These are phyloP conservation scores for Coniosporium tulheliwenetii DNA, from an alignment of 2,329 filamentous ascomycete genomes.

Conservation along the genomic window DNA sequence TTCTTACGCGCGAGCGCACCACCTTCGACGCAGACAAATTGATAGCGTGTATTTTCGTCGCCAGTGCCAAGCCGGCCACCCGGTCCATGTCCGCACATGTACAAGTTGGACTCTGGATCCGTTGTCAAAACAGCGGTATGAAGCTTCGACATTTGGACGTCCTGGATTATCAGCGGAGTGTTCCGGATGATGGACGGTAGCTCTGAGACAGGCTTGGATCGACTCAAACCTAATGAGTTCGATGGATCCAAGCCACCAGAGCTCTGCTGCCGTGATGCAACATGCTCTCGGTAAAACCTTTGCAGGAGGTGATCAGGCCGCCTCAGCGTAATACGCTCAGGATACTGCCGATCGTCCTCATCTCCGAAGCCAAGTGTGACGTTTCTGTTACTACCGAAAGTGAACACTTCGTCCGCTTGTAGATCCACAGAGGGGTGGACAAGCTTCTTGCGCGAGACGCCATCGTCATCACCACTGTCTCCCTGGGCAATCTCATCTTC, in stretches of 20 bases:
- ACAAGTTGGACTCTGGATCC: slow-evolving; percentile 79
- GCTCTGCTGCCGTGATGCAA: slow-evolving; percentile 28
- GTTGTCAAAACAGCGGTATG: slow-evolving; percentile 79
- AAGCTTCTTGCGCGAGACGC: slow-evolving; percentile 2
- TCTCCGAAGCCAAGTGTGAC: slow-evolving; percentile 86
- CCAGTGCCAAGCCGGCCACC: slow-evolving; percentile 81
- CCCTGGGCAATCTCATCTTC: slow-evolving; percentile 32
- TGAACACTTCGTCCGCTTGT: slow-evolving; percentile 71
- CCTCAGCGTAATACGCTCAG: slow-evolving; percentile 63
- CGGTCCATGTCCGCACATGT: slow-evolving; percentile 81
- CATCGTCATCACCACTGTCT: slow-evolving; percentile 23
- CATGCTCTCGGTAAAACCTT: slow-evolving; percentile 55
- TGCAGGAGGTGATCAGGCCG: slow-evolving; percentile 64
- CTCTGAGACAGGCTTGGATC: slow-evolving; percentile 29
- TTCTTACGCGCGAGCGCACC: slow-evolving; percentile 58
- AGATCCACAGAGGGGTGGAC: slow-evolving; percentile 1
- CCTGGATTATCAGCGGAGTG: slow-evolving; percentile 58
- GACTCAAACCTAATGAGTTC: slow-evolving; percentile 6
- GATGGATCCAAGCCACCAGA: slow-evolving; percentile 20
- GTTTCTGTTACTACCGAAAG: slow-evolving; percentile 95
- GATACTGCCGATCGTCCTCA: slow-evolving; percentile 84
- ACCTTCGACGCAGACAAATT: slow-evolving; percentile 66
- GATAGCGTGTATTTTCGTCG: slow-evolving; percentile 78
- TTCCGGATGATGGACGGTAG: slow-evolving; percentile 60
- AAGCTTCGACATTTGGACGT: slow-evolving; percentile 78